Evolutionary conservation across 2,329 filamentous ascomycete genomes (phyloP).

Genomic region (Fonsecaea multimorphosa): DNA sequence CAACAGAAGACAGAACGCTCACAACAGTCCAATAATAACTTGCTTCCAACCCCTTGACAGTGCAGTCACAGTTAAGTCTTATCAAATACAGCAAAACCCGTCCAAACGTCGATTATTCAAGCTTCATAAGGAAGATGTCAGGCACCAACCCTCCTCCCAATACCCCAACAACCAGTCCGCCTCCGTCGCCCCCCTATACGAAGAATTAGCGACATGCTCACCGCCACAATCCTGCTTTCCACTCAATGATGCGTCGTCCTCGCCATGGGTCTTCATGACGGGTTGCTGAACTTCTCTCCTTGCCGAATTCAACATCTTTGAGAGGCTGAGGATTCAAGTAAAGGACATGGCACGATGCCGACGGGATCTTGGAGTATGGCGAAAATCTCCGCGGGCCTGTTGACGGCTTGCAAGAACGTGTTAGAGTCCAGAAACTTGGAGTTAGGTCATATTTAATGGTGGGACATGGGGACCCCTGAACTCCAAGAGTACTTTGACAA

Average conservation of each 20-base stretch:
- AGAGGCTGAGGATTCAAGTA: neutral
- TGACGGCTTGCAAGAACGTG: neutral
- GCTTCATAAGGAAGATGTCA: too few species aligned
- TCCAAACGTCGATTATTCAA: too few species aligned
- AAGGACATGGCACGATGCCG: neutral
- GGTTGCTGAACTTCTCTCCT: neutral
- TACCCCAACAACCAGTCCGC: neutral
- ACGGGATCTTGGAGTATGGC: neutral
- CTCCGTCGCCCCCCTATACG: neutral
- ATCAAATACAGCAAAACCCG: neutral
- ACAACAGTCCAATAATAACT: neutral
- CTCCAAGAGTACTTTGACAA: neutral
- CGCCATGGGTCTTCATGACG: neutral
- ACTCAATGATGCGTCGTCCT: neutral
- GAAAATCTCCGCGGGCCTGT: neutral
- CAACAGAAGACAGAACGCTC: neutral
- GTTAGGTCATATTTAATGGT: neutral
- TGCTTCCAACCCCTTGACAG: neutral
- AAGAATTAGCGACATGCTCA: neutral
- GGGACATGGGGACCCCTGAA: neutral
- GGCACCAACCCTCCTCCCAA: neutral
- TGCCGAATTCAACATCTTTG: neutral
- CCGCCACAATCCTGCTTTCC: neutral
- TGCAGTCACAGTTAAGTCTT: neutral
- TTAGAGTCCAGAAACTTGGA: neutral